Evolutionary conservation across 106 monocot species (phyloP), one percentile per base, ranked within the genome.

Genomic region (Chionographis japonica): DNA sequence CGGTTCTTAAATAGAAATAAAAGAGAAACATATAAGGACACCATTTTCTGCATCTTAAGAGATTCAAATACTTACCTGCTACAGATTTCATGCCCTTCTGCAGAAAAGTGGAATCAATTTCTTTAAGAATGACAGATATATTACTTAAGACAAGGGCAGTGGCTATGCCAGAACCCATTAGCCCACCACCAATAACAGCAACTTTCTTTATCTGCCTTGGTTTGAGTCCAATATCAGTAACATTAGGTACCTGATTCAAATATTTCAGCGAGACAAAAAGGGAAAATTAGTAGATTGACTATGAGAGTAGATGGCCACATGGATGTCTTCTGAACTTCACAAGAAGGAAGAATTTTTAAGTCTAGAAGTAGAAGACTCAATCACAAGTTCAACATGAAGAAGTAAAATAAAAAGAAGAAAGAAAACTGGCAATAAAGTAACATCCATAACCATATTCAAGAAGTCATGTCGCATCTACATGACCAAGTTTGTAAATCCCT

Each of bases 111-210:
- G 82, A 58, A 74, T 90, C 57, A 53, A 94, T 63, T 81, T 94
- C 94, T 76, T 94, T 94, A 14, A 94, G 85, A 50, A 94, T 20
- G 15, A 94, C 90, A 75, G 73, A 67, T 43, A 78, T 77, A 76
- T 85, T 79, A 41, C 65, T 88, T 56, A 79, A 58, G 50, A 94
- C 74, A 67, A 90, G 79, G 35, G 90, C 85, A 58, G 94, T 94
- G 50, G 94, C 80, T 73, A 94, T 94, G 56, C 94, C 94, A 83
- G 94, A 88, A 40, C 94, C 94, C 94, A 94, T 94, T 61, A 94
- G 68, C 62, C 94, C 94, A 59, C 94, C 94, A 70, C 94, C 94
- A 77, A 94, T 94, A 17, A 94, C 80, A 66, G 94, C 94, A 76
- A 83, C 88, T 59, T 85, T 90, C 40, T 60, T 88, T 36, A 94